Evolutionary conservation across 768 basidiomycete genomes (phyloP).

Genomic region (Harrya chromipes): DNA sequence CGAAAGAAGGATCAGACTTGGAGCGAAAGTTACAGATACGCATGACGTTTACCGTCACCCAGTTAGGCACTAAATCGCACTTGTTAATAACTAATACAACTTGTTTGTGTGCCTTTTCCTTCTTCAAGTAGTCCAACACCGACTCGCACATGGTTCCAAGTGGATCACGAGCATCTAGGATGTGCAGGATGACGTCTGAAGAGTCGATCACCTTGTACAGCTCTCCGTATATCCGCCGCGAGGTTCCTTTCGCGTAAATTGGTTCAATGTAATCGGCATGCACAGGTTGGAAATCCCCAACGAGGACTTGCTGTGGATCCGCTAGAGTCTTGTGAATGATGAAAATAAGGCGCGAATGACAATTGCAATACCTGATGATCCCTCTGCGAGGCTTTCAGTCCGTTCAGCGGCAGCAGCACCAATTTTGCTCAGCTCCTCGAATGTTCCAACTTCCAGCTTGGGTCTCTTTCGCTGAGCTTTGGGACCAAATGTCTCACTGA

Average conservation of each 20-base stretch:
- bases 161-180: constrained; percentile 94
- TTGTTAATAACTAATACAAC: constrained; percentile 97
- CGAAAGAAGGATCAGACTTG: background rate
- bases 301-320: constrained; percentile 7
- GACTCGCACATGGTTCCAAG: constrained; percentile 94
- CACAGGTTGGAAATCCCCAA: constrained; percentile 47
- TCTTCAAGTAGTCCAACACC: constrained; percentile 87
- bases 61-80: constrained; percentile 96
- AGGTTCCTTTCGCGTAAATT: constrained; percentile 94
- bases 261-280: constrained; percentile 85
- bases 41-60: constrained; percentile 82
- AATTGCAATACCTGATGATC: constrained; percentile 41
- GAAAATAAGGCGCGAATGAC: background rate
- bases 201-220: constrained; percentile 99
- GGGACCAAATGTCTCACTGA: constrained; percentile 90
- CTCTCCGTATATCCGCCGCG: constrained; percentile 94
- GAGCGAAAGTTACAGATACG: background rate
- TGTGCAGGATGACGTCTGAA: constrained; percentile 92
- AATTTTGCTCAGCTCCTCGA: constrained; percentile 82
- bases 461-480: constrained; percentile 94
- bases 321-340: constrained; percentile 9
- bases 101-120: constrained; percentile 98
- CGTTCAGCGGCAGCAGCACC: constrained; percentile 55
- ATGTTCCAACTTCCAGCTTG: constrained; percentile 80
- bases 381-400: constrained; percentile 36